Base-by-base conservation (phyloP, 225 moss, liverwort and hornwort species). In the Climacium dendroides region DNA sequence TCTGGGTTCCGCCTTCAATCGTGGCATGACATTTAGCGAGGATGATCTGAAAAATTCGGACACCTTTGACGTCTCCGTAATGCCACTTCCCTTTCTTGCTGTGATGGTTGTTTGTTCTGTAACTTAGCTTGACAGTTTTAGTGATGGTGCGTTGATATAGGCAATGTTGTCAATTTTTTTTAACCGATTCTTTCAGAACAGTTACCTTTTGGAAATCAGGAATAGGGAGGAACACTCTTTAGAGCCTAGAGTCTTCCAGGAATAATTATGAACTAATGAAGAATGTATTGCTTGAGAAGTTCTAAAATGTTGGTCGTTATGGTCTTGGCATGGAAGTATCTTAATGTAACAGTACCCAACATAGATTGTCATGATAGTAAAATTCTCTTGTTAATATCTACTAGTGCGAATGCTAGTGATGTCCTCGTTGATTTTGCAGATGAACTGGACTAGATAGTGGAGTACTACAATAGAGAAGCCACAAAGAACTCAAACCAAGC, bases 1-100 rank as follows among this genome's bases (percentile, higher is more conserved):
- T 59, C 78, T 96, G 88, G 93, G 89, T 75, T 88, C 94, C 79
- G 91, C 94, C 62, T 96, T 96, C 89, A 92, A 90, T 85, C 92
- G 93, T 82, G 96, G 93, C 83, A 95, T 95, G 81, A 91, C 97
- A 73, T 91, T 96, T 58, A 98, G 93, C 90, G 97, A 98, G 79
- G 98, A 98, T 67, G 98, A 97, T 91, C 91, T 98, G 81, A 98
- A 97, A 85, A 98, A 98, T 88, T 93, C 96, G 37, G 97, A 98
- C 86, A 98, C 98, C 29, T 98, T 98, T 81, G 95, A 98, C 87
- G 98, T 98, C 81, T 89, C 95, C 80, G 98, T 98, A 93, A 92
- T 86, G 75, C 89, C 85, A 73, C 83, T 89, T 80, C 70, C 75
- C 85, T 80, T 78, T 87, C 79, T 83, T 87, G 61, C 67, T 85